Base-by-base conservation (phyloP, 2,329 filamentous ascomycete genomes). In the Trichocomaceae sp. region DNA sequence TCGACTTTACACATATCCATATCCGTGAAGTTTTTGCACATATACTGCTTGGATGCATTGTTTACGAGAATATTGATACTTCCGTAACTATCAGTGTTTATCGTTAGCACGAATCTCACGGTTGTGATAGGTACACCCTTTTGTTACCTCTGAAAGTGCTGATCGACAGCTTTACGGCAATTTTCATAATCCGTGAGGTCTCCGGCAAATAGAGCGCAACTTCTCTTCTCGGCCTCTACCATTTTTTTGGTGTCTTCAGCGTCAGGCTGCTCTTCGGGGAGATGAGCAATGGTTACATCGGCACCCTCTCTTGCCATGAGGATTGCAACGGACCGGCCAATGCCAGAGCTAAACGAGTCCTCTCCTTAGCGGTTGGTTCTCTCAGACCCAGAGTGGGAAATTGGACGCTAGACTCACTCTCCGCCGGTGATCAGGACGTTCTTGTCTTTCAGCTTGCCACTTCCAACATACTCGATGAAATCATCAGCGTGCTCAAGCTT, bases 231-330 rank as follows among this genome's bases (percentile, higher is more conserved):
- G 39, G 74, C 72, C 59, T 83, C 77, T 1, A 84, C 76, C 59
- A 77, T 62, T 33, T 69, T 68, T 60, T 79, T 78, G 1, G 80
- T 83, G 7, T 76, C 73, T 50, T 82, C 67, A 0, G 81, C 81
- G 54, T 83, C 81, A 19, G 72, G 63, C 58, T 83, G 69, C 67
- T 84, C 81, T 26, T 80, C 75, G 2, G 77, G 77, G 1, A 82
- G 72, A 59, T 82, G 80, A 15, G 77, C 75, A 56, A 83, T 81
- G 22, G 73, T 78, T 46, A 82, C 70, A 58, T 83, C 76, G 13
- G 81, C 79, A 1, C 81, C 81, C 62, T 84, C 81, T 8, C 78
- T 73, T 0, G 81, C 81, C 66, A 81, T 81, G 2, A 83, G 66
- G 1, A 82, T 72, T 0, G 79, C 80, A 1, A 81, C 73, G 0